Evolutionary conservation across 1,284 basidiomycete species (phyloP), one percentile per base, ranked within the genome.

Genomic region (Marasmius tenuissimus): DNA sequence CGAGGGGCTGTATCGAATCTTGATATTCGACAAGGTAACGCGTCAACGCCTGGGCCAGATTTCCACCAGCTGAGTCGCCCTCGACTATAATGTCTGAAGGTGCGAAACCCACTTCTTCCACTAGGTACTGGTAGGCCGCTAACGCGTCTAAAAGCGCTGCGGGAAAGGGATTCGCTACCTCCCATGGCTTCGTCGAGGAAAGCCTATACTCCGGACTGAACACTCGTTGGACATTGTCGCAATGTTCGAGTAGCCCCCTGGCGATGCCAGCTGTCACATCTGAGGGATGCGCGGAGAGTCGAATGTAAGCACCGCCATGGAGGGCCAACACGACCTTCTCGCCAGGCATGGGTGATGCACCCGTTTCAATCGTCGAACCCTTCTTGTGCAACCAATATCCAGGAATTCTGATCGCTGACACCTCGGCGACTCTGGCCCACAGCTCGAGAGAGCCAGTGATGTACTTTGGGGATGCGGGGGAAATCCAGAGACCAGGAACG

Each of bases 141-240:
- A 89, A 75, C 0, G 83, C 84, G 65, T 90, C 88, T 4, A 89
- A 69, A 1, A 90, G 76, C 16, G 86, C 86, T 0, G 86, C 73
- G 0, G 89, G 88, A 77, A 89, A 89, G 0, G 86, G 78, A 61
- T 78, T 70, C 2, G 70, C 73, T 11, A 67, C 65, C n/a, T 63
- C 58, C 65, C 69, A 73, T 14, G 79, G 79, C 42, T 70, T 69
- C 8, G 68, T 66, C 4, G 76, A 74, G 51, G 80, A 83, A 12
- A 83, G 75, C 3, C 83, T 79, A 67, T 85, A 85, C 65, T 84
- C 83, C 37, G 81, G 59, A 6, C 80, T 76, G 61, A 84, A 78
- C 1, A 76, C 71, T 12, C 83, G 78, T 49, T 76, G 74, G 47
- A 84, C 73, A 12, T 74, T 68, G 33, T 74, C 69, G 20, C 75